These are phyloP conservation scores for Microdochium bolleyi DNA, from an alignment of 2,329 filamentous ascomycete genomes.

Conservation along the genomic window DNA sequence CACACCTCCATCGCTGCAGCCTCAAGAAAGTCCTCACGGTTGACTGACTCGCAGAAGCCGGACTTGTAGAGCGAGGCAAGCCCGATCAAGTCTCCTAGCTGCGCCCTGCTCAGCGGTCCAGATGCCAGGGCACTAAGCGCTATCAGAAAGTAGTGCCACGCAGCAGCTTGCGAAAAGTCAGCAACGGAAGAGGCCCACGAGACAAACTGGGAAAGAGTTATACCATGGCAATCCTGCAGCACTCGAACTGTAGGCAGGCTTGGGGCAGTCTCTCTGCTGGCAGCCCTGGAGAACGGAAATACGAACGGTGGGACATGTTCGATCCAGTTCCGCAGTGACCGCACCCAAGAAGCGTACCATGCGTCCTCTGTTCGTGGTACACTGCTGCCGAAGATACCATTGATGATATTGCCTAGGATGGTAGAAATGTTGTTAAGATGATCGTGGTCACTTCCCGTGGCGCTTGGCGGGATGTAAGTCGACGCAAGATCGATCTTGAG, in stretches of 20 bases:
- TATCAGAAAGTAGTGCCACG: conserved; percentile 33
- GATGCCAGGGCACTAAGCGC: conserved; percentile 21
- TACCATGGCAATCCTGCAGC: conserved; percentile 34
- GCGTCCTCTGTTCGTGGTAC: background rate
- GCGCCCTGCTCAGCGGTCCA: conserved; percentile 3
- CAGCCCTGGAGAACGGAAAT: conserved; percentile 18
- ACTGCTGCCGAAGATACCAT: conserved; percentile 20
- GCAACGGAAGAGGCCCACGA: background rate
- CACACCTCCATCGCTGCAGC: conserved; percentile 28
- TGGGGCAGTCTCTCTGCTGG: background rate
- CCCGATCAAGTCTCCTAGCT: conserved; percentile 4
- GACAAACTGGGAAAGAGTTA: background rate
- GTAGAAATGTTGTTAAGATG: conserved; percentile 31
- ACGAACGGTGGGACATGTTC: conserved; percentile 19
- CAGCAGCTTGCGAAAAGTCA: conserved; percentile 22
- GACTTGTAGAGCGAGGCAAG: background rate
- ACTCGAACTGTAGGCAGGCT: conserved; percentile 29
- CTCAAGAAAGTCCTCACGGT: conserved; percentile 19
- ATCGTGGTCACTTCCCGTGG: conserved; percentile 16
- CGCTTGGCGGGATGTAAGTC: background rate
- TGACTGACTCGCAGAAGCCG: background rate
- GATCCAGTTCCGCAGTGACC: conserved; percentile 20
- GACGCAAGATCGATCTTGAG: conserved; percentile 27
- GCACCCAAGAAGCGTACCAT: conserved; percentile 14
- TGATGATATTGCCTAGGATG: conserved; percentile 34